phyloP scores from a whole-genome alignment of 257 asterid species.

The Plantago elongata region DNA sequence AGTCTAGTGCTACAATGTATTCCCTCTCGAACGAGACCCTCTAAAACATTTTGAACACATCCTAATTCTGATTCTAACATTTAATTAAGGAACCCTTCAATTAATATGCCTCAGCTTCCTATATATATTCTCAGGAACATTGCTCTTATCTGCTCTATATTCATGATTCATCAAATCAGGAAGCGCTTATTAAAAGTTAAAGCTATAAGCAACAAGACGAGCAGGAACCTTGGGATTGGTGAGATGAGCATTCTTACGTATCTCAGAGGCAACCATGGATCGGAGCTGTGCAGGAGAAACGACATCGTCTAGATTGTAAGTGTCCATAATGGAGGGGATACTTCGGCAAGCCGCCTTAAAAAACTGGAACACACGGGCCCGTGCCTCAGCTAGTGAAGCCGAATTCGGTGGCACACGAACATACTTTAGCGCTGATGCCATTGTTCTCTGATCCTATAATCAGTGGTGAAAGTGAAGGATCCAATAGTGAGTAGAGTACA shows the following conservation, averaged over 20 bases:
- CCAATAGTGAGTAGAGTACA: no score
- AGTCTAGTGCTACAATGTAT: no score
- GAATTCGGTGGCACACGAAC: constrained; percentile 74
- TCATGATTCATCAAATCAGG: no score
- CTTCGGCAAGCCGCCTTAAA: constrained; percentile 89
- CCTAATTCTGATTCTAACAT: no score
- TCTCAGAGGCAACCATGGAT: constrained; percentile 49
- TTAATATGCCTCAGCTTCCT: no score
- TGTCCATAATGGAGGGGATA: constrained; percentile 68
- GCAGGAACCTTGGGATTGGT: constrained; percentile 64
- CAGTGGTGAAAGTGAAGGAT: no score
- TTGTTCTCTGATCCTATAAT: neutral
- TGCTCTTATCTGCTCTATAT: no score
- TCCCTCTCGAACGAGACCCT: no score
- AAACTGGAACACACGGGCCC: constrained; percentile 66
- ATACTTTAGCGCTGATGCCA: constrained; percentile 47
- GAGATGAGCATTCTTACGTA: constrained; percentile 68
- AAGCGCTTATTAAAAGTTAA: no score
- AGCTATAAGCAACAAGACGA: neutral
- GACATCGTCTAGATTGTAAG: constrained; percentile 63
- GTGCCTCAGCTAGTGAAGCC: constrained; percentile 59
- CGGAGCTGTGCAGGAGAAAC: constrained; percentile 72
- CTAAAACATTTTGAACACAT: no score
- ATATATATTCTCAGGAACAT: no score
- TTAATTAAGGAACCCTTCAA: no score